A percentile compares a stretch with the other conserved stretches of the same genome.
Conservation (phyloP, 169 alveolate species). For the Nephromyces sp. region DNA sequence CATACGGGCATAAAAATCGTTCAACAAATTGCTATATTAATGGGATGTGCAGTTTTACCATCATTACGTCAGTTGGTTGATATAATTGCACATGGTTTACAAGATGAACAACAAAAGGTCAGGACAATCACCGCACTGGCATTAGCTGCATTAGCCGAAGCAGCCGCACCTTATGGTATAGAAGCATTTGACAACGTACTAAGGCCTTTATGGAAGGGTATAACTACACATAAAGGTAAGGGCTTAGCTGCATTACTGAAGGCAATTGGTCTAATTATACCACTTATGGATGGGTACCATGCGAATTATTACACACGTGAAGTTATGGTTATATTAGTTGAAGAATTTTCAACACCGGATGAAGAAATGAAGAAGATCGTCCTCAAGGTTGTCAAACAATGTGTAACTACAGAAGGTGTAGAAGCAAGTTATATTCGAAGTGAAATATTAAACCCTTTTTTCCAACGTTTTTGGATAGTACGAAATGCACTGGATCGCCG, state of each 20-base stretch:
- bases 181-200: constrained; percentile 96
- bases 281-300: constrained; percentile 97
- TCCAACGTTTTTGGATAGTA: constrained; percentile 85
- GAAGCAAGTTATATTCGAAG: constrained; percentile 89
- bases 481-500: constrained; percentile 88
- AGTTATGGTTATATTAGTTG: constrained; percentile 87
- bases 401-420: constrained; percentile 95
- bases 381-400: constrained; percentile 89
- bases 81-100: constrained; percentile 90
- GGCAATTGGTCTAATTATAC: constrained; percentile 94
- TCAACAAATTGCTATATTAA: constrained; percentile 89
- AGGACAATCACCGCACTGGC: constrained; percentile 97
- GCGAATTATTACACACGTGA: constrained; percentile 93
- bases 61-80: constrained; percentile 91
- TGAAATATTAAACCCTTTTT: constrained; percentile 87
- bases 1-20: constrained; percentile 99
- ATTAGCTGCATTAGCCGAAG: constrained; percentile 98
- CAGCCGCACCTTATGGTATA: constrained; percentile 98
- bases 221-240: constrained; percentile 93
- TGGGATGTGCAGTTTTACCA: constrained; percentile 98
- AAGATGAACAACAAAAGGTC: constrained; percentile 79
- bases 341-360: constrained; percentile 94
- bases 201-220: constrained; percentile 90
- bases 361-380: constrained; percentile 98
- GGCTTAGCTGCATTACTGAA: constrained; percentile 94